phyloP scores from a whole-genome alignment of 257 asterid genomes.

The Solanum chiquidenum region DNA sequence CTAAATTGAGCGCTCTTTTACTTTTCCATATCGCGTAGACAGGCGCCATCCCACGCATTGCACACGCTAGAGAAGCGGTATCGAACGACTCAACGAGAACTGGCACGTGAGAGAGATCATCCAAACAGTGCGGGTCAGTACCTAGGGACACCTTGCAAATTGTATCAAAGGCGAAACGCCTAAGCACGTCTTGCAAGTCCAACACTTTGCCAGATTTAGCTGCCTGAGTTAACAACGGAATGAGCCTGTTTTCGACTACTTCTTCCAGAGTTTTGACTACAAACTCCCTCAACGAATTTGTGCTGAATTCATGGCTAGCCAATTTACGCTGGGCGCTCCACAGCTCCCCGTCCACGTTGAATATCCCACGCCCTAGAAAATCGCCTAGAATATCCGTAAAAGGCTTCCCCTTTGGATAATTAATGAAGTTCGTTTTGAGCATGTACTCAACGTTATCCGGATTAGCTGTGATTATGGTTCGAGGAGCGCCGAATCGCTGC shows the following conservation, averaged over 20 bases:
- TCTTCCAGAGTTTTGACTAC: conserved; percentile 19
- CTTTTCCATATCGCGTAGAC: conserved; percentile 37
- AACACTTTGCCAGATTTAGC: background rate
- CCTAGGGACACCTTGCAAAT: conserved; percentile 11
- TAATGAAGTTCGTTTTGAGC: conserved; percentile 42
- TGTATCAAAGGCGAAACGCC: conserved; percentile 12
- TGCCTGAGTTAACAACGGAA: background rate
- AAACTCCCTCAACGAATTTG: conserved; percentile 22
- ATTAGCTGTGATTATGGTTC: conserved; percentile 48
- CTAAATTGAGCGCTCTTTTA: conserved; percentile 40
- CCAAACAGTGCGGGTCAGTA: conserved; percentile 3
- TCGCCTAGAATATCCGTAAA: conserved; percentile 58
- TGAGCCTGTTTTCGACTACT: background rate
- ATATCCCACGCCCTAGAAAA: conserved; percentile 57
- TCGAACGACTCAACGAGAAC: conserved; percentile 49
- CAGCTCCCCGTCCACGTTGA: conserved; percentile 59
- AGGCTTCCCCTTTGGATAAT: conserved; percentile 60
- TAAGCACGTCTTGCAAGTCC: conserved; percentile 9
- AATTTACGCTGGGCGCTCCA: conserved; percentile 50
- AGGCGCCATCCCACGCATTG: conserved; percentile 50
- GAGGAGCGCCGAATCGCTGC: conserved; percentile 9
- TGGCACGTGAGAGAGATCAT: conserved; percentile 16
- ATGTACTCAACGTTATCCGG: conserved; percentile 59
- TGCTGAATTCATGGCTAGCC: conserved; percentile 44
- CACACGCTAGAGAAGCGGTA: conserved; percentile 32